Conservation (phyloP, 2,329 filamentous ascomycete species). For the Sporothrix humicola region DNA sequence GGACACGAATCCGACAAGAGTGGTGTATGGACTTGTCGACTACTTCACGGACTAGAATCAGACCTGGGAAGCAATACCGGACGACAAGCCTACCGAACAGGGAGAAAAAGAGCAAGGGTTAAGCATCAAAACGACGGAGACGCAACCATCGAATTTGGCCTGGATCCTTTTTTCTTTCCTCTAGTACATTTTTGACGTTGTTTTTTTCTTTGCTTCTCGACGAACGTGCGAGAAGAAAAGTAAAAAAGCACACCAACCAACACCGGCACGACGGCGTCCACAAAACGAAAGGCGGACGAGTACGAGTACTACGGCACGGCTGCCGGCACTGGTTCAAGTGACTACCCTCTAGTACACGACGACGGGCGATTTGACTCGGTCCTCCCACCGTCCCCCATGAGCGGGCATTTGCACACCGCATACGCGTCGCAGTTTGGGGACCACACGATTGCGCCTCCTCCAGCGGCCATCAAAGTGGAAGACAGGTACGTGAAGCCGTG, state of each 20-base stretch:
- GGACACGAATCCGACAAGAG: neutral
- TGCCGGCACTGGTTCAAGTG: neutral
- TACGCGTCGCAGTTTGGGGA: conserved; percentile 36
- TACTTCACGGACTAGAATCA: neutral
- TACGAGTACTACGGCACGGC: conserved; percentile 20
- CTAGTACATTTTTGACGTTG: neutral
- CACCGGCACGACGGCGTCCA: conserved; percentile 22
- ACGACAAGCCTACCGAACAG: neutral
- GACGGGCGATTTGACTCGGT: conserved; percentile 26
- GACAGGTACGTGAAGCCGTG: conserved; percentile 26
- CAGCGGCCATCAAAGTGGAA: conserved; percentile 33
- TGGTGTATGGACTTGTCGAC: neutral
- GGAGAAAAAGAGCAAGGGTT: neutral
- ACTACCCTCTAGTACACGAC: conserved; percentile 17
- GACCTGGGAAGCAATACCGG: neutral
- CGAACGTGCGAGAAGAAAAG: conserved; percentile 4
- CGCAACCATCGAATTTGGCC: neutral
- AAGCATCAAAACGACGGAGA: neutral
- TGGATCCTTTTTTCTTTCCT: neutral
- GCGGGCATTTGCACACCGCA: conserved; percentile 32
- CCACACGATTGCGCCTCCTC: conserved; percentile 33
- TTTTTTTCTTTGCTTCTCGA: conserved; percentile 24
- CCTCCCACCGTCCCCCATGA: conserved; percentile 35
- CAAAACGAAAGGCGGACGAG: conserved; percentile 23
- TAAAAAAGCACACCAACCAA: neutral